A percentile compares a stretch with the other conserved stretches of the same genome.
Evolutionary conservation across 108 stramenopile genomes (phyloP).

Genomic region (Nannochloropsis oceanica): DNA sequence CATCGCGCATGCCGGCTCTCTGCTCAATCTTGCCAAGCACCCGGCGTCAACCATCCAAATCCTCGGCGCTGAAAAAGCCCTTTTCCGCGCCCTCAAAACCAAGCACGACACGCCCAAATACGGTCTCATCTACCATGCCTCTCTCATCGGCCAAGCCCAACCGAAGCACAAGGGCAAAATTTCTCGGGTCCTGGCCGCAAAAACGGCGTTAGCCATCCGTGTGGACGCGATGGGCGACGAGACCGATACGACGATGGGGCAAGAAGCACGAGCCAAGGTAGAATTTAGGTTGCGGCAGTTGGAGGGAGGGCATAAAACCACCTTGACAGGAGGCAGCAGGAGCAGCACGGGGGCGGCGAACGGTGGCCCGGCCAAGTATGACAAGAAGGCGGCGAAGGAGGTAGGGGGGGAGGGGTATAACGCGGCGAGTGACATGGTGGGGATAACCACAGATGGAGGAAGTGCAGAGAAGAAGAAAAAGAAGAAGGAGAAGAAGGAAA

Average conservation of each 20-base stretch:
- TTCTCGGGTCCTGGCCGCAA: conserved; percentile 92
- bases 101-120: conserved; percentile 99
- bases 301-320: conserved; percentile 63
- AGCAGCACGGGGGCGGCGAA: conserved; percentile 25
- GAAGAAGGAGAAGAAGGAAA: conserved; percentile 52
- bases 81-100: conserved; percentile 99
- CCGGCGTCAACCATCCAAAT: conserved; percentile 91
- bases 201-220: conserved; percentile 88
- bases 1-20: conserved; percentile 92
- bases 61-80: conserved; percentile 98
- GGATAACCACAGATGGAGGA: conserved; percentile 57
- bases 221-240: conserved; percentile 95
- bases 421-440: conserved; percentile 18
- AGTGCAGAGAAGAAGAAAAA: conserved; percentile 52
- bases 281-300: conserved; percentile 89
- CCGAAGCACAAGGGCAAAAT: conserved; percentile 99
- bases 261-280: conserved; percentile 89
- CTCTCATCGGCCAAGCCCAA: conserved; percentile 92
- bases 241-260: conserved; percentile 81
- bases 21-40: conserved; percentile 98
- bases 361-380: conserved; percentile 21
- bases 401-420: conserved; percentile 5
- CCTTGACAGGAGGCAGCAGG: conserved; percentile 34
- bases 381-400: conserved; percentile 49
- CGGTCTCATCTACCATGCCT: conserved; percentile 98